Base-by-base conservation (phyloP, 2,329 filamentous ascomycete species). In the Ophiocordyceps camponoti-leonardi region DNA sequence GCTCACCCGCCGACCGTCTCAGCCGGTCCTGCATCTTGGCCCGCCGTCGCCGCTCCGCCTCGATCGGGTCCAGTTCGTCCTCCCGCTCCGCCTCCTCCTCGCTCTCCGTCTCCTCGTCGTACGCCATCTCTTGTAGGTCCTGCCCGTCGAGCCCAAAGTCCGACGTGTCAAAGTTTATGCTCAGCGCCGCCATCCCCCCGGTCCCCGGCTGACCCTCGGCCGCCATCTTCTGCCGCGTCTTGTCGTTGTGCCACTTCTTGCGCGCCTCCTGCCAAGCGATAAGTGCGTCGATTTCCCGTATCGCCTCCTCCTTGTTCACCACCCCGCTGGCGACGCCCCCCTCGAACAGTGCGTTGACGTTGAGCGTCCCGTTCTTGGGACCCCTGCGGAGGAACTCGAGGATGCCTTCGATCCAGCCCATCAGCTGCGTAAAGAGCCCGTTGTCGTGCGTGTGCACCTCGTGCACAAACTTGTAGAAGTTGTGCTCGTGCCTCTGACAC, bases 401-500 rank as follows among this genome's bases (percentile, higher is more conserved):
- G 48, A 98, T 96, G 33, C 83, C 84, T 65, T 98, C 92, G 42
- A 96, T 81, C 92, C 92, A 96, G 23, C 80, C 80, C 92, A 98
- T 98, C 44, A 98, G 74, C 55, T 93, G 85, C 33, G 87, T 88
- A 55, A 98, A 98, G 1, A 98, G 75, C 1, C 92, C 92, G 51
- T 98, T 94, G 60, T 98, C 92, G 56, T 98, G 90, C 7, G 85
- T 80, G 58, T 98, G 92, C 1, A 98, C 90, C 64, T 98, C 92
- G 61, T 98, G 92, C 4, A 98, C 83, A 61, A 98, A 98, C 61
- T 94, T 96, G 73, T 96, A 98, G 60, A 98, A 90, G 64, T 94
- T 94, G 60, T 93, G 79, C 63, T 98, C 86, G 61, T 98, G 92
- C 41, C 92, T 79, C 52, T 86, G 83, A 62, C 92, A 98, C 20